Evolutionary conservation across 345 rosid species (phyloP).

Genomic region (Excoecaria agallocha): DNA sequence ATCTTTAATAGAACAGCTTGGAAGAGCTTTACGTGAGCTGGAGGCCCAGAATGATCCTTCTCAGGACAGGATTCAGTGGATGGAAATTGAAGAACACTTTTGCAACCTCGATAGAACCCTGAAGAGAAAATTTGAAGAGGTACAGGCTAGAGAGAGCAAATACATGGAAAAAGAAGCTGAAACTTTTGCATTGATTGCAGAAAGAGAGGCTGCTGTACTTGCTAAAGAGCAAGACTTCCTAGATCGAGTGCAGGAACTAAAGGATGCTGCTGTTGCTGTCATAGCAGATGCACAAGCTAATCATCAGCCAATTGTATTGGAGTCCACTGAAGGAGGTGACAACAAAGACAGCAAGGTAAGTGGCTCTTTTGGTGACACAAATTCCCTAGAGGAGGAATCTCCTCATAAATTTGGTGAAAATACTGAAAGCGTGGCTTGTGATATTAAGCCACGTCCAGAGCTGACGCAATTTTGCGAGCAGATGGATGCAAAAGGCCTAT

Average conservation of each 20-base stretch:
- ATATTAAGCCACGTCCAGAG: slow-evolving; percentile 49
- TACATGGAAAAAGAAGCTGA: slow-evolving; percentile 42
- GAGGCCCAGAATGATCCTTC: slow-evolving; percentile 35
- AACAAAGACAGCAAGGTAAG: slow-evolving; percentile 51
- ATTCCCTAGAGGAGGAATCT: slow-evolving; percentile 40
- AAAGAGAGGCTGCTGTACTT: slow-evolving; percentile 45
- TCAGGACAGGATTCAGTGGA: slow-evolving; percentile 40
- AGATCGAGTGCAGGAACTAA: slow-evolving; percentile 58
- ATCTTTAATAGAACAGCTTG: slow-evolving; percentile 43
- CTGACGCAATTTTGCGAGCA: slow-evolving; percentile 53
- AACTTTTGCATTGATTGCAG: slow-evolving; percentile 31
- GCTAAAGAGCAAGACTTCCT: slow-evolving; percentile 51
- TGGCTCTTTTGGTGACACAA: slow-evolving; percentile 44
- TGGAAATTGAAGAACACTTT: slow-evolving; percentile 52
- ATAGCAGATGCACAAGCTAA: slow-evolving; percentile 39
- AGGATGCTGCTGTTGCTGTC: slow-evolving; percentile 58
- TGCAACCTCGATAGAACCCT: slow-evolving; percentile 34
- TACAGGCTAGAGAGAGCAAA: slow-evolving; percentile 51
- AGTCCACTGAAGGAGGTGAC: slow-evolving; percentile 29
- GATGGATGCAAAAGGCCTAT: slow-evolving; percentile 66
- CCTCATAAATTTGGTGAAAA: slow-evolving; percentile 37
- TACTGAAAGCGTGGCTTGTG: slow-evolving; percentile 37
- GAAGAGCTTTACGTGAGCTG: slow-evolving; percentile 39
- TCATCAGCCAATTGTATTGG: slow-evolving; percentile 29
- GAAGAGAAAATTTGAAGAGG: slow-evolving; percentile 41